Evolutionary conservation across 2,329 filamentous ascomycete genomes (phyloP).

Genomic region (Talaromyces sp.): DNA sequence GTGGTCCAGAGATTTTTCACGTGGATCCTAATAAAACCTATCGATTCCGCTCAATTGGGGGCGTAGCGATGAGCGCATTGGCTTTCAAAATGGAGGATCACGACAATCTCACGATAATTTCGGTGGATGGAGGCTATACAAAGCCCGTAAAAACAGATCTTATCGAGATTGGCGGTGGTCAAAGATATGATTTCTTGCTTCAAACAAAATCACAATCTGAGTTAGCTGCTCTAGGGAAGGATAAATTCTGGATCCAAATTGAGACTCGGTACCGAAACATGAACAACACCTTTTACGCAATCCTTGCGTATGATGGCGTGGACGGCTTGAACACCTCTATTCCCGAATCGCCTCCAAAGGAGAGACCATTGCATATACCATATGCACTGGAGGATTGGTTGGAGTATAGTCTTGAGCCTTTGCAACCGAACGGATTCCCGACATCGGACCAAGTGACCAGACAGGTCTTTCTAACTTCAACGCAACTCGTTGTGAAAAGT

Average conservation of each 20-base stretch:
- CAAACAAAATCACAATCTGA: too few relatives aligned
- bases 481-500: neutral
- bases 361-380: slow-evolving; percentile 59
- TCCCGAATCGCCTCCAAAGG: slow-evolving; percentile 44
- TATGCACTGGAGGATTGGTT: slow-evolving; percentile 16
- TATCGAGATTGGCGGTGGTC: neutral
- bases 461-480: neutral
- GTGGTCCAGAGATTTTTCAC: too few relatives aligned
- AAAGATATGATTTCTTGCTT: neutral
- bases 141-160: neutral
- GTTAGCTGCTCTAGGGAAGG: neutral
- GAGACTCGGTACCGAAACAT: slow-evolving; percentile 46
- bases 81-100: neutral
- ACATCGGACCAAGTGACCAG: slow-evolving; percentile 30
- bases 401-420: slow-evolving; percentile 28
- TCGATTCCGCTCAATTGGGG: too few relatives aligned
- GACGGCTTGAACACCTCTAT: slow-evolving; percentile 41
- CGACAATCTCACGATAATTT: neutral
- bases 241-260: slow-evolving; percentile 56
- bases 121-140: neutral
- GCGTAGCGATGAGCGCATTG: too few relatives aligned
- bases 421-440: slow-evolving; percentile 35
- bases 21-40: too few relatives aligned
- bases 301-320: slow-evolving; percentile 32
- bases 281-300: neutral